Percentiles rank a stretch among this genome's conserved stretches.
These are phyloP conservation scores for Penicillium parvum DNA, from an alignment of 495 filamentous ascomycete species.

Conservation along the genomic window DNA sequence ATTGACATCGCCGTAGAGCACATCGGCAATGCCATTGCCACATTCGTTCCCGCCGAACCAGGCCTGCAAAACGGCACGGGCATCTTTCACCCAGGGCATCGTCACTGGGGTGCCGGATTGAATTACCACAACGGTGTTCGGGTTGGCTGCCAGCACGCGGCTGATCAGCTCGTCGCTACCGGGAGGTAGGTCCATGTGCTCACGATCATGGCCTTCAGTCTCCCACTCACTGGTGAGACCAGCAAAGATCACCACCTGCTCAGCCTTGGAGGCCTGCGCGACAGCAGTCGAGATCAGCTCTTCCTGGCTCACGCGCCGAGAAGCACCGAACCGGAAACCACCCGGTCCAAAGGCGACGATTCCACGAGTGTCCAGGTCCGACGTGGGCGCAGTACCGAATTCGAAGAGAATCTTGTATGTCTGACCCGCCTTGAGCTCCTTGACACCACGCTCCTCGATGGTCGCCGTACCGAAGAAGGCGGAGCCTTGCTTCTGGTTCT, in stretches of 20 bases:
- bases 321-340: conserved; percentile 70
- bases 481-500: conserved; percentile 50
- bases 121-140: conserved; percentile 67
- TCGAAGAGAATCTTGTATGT: conserved; percentile 53
- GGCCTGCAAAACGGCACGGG: conserved; percentile 62
- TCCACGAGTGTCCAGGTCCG: conserved; percentile 43
- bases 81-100: conserved; percentile 71
- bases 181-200: conserved; percentile 69
- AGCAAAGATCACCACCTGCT: conserved; percentile 68
- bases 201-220: conserved; percentile 73
- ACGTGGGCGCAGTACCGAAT: conserved; percentile 55
- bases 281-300: conserved; percentile 46
- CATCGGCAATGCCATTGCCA: conserved; percentile 50
- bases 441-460: conserved; percentile 49
- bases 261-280: conserved; percentile 55
- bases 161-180: conserved; percentile 65
- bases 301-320: conserved; percentile 3
- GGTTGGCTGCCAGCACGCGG: conserved; percentile 61
- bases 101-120: conserved; percentile 76
- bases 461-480: conserved; percentile 56
- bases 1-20: conserved; percentile 57
- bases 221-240: conserved; percentile 83
- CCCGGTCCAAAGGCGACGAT: conserved; percentile 55
- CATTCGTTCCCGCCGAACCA: conserved; percentile 64
- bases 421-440: conserved; percentile 49